A percentile compares a stretch with the other conserved stretches of the same genome.
These are phyloP conservation scores for Quercus bicolor DNA, from an alignment of 306 rosid genomes.

Conservation along the genomic window DNA sequence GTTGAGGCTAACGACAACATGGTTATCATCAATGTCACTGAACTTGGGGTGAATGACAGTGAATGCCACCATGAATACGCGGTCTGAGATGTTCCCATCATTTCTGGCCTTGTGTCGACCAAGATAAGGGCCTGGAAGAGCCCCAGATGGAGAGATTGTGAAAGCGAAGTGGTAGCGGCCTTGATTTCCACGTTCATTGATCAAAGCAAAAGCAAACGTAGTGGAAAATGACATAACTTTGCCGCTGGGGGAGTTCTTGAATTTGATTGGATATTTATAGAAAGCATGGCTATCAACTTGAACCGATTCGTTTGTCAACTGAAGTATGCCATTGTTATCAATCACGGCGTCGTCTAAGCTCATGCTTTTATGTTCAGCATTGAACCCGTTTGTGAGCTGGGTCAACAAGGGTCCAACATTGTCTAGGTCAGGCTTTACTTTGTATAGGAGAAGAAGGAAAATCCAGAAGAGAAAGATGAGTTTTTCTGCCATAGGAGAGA, in stretches of 20 bases:
- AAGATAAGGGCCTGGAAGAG: slow-evolving; percentile 41
- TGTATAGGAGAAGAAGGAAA: slow-evolving; percentile 10
- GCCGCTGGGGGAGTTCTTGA: slow-evolving; percentile 20
- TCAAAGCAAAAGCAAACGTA: slow-evolving; percentile 37
- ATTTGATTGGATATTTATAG: slow-evolving; percentile 28
- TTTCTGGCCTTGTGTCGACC: slow-evolving; percentile 47
- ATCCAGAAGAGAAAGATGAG: slow-evolving; percentile 7
- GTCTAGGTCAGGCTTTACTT: slow-evolving; percentile 7
- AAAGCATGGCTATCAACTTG: slow-evolving; percentile 37
- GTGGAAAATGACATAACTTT: slow-evolving; percentile 41
- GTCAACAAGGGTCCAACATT: slow-evolving; percentile 9
- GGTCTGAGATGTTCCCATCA: slow-evolving; percentile 49
- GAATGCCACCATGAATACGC: slow-evolving; percentile 47
- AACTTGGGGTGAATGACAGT: slow-evolving; percentile 48
- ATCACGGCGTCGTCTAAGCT: slow-evolving; percentile 36
- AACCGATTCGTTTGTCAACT: slow-evolving; percentile 31
- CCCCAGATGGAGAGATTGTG: slow-evolving; percentile 15
- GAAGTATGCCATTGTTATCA: slow-evolving; percentile 27
- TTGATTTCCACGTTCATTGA: slow-evolving; percentile 31
- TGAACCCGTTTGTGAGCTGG: slow-evolving; percentile 29
- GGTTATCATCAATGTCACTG: slow-evolving; percentile 50
- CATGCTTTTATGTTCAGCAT: slow-evolving; percentile 24
- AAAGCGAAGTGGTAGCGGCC: slow-evolving; percentile 43
- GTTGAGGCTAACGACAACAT: slow-evolving; percentile 47
- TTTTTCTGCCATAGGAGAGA: slow-evolving; percentile 27